Evolutionary conservation across 495 filamentous ascomycete genomes (phyloP).

Genomic region (Aspergillus baeticus): DNA sequence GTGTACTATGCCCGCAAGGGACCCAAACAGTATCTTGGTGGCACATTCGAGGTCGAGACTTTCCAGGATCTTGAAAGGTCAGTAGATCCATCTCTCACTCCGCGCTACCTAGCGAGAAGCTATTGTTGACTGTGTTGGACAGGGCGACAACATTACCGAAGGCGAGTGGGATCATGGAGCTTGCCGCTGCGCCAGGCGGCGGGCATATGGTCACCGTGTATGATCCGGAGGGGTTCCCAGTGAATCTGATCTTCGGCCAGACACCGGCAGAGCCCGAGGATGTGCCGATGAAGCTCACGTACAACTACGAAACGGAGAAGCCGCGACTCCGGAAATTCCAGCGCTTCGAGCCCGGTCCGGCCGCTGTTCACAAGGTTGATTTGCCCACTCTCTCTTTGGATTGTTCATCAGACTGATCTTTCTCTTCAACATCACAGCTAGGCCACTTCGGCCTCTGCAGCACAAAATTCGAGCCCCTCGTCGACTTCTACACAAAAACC

Average conservation of each 20-base stretch:
- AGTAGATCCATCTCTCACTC: too few species aligned
- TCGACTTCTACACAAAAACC: slow-evolving; percentile 61
- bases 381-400: not conserved
- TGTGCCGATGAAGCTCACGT: slow-evolving; percentile 25
- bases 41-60: slow-evolving; percentile 18
- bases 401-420: too few species aligned
- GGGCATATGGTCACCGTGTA: slow-evolving; percentile 31
- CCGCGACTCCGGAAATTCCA: slow-evolving; percentile 29
- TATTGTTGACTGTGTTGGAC: not conserved
- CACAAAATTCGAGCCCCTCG: slow-evolving; percentile 53
- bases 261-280: slow-evolving; percentile 11
- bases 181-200: slow-evolving; percentile 31
- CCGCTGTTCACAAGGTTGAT: slow-evolving; percentile 61
- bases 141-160: not conserved
- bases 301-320: slow-evolving; percentile 34
- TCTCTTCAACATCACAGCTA: too few species aligned
- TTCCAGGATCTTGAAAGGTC: not conserved
- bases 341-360: slow-evolving; percentile 54
- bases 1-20: slow-evolving; percentile 49
- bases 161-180: not conserved
- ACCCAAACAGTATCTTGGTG: slow-evolving; percentile 52
- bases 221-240: slow-evolving; percentile 36
- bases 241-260: slow-evolving; percentile 36
- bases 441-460: slow-evolving; percentile 71
- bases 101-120: too few species aligned